Evolutionary conservation across 2,329 filamentous ascomycete genomes (phyloP), one percentile per base, ranked within the genome.

Genomic region (Aureobasidium subglaciale): DNA sequence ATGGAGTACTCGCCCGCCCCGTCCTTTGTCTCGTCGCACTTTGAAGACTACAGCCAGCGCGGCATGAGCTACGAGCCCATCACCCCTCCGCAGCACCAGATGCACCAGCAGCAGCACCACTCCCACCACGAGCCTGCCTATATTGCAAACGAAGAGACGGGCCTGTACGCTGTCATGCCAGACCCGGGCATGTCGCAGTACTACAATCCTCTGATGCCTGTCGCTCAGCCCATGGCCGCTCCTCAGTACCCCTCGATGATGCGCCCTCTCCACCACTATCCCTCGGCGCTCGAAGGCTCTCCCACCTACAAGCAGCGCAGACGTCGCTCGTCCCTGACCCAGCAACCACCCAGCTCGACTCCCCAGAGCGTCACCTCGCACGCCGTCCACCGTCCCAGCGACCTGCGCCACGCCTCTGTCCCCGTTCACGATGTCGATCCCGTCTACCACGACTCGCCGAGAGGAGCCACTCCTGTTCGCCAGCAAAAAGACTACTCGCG

Each of bases 301-400:
- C 93, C 93, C 11, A 97, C 93, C 34, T 99, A 99, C 77, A 99
- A 99, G 81, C 93, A 97, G 78, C 84, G 93, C 65, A 83, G 93
- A 70, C 85, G 93, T 63, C 87, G 93, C 60, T 96, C 93, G 32
- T 97, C 92, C 38, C 90, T 97, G 60, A 90, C 92, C 22, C 27
- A 48, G 18, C 43, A 76, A 79, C 20, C 68, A 71, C 16, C 70
- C 70, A 10, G 18, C 42, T 53, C 58, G 45, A 50, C 56, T 35
- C 46, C 57, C 9, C 34, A 43, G 34, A 63, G 62, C 10, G 75
- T 78, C 43, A 68, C 74, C 34, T 59, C 65, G 2, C 81, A 84
- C 63, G 79, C 81, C 56, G 79, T 80, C 15, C 88, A 95, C 73
- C 82, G 88, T 62, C 90, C 90, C 10, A 96, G 91, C 60, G 92